phyloP scores from a whole-genome alignment of 139 green algal genomes.

The Chlamydomonas eustigma region DNA sequence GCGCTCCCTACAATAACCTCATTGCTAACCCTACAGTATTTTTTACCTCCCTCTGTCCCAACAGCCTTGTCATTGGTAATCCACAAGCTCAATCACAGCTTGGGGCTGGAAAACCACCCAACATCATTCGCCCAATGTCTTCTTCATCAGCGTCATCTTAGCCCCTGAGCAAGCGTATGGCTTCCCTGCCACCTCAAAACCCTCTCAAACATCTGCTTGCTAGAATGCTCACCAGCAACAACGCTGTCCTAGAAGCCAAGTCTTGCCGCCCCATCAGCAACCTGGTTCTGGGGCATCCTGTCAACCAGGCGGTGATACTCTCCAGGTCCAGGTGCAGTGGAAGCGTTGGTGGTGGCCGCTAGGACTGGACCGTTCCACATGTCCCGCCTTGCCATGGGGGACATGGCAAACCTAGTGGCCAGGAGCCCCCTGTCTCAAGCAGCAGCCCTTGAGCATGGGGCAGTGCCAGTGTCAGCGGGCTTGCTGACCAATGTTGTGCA shows the following conservation, averaged over 20 bases:
- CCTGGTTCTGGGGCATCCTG: slow-evolving; percentile 16
- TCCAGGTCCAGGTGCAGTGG: neutral
- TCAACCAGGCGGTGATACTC: neutral
- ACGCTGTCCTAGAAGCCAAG: neutral
- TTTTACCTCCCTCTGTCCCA: too few relatives aligned
- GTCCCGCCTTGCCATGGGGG: neutral
- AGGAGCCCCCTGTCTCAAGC: neutral
- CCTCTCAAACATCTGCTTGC: too few relatives aligned
- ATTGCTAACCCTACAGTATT: too few relatives aligned
- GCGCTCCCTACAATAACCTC: too few relatives aligned
- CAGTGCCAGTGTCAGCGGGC: neutral
- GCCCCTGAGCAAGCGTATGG: neutral
- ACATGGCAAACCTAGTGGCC: neutral
- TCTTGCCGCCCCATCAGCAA: slow-evolving; percentile 14
- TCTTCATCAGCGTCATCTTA: neutral
- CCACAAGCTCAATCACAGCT: neutral
- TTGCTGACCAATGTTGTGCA: neutral
- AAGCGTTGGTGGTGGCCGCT: neutral
- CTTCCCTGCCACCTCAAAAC: neutral
- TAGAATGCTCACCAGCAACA: neutral
- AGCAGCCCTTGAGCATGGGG: neutral
- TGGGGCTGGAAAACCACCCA: too few relatives aligned
- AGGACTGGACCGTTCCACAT: neutral
- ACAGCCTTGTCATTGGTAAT: neutral
- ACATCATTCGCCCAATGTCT: too few relatives aligned